A percentile compares a stretch with the other conserved stretches of the same genome.
These are phyloP conservation scores for Linum lewisii DNA, from an alignment of 345 rosid species.

Conservation along the genomic window DNA sequence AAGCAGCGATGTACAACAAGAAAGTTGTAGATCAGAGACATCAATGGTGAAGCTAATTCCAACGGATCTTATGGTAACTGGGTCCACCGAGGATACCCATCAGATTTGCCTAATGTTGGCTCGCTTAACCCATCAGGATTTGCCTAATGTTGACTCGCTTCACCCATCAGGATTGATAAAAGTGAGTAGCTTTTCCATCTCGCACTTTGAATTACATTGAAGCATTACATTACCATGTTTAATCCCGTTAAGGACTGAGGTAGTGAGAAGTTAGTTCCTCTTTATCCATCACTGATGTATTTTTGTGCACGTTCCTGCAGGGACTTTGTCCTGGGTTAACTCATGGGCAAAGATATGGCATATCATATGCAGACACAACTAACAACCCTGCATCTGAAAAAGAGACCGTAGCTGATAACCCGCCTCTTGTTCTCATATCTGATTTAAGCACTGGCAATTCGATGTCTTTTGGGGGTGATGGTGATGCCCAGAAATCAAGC, in stretches of 20 bases:
- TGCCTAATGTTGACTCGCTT: constrained; percentile 38
- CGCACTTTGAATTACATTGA: background rate
- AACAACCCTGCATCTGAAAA: constrained; percentile 14
- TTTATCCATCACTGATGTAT: background rate
- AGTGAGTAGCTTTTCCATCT: constrained; percentile 31
- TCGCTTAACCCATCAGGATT: constrained; percentile 47
- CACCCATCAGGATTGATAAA: constrained; percentile 57
- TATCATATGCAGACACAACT: constrained; percentile 37
- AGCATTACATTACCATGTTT: background rate
- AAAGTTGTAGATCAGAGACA: constrained; percentile 24
- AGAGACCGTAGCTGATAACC: constrained; percentile 12
- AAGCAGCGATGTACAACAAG: constrained; percentile 27
- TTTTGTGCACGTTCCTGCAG: constrained; percentile 27
- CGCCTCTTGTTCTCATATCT: constrained; percentile 2
- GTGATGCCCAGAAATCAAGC: constrained; percentile 5
- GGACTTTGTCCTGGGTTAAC: constrained; percentile 77
- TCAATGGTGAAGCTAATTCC: constrained; percentile 36
- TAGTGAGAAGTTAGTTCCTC: background rate
- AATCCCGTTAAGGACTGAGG: background rate
- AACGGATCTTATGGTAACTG: constrained; percentile 27
- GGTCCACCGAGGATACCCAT: constrained; percentile 19
- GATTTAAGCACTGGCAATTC: constrained; percentile 6
- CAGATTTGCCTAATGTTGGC: constrained; percentile 30
- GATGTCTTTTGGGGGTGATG: background rate
- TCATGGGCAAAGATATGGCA: constrained; percentile 73